Evolutionary conservation across 176 grass and related monocot species (phyloP).

Genomic region (Oropetium thomaeum): DNA sequence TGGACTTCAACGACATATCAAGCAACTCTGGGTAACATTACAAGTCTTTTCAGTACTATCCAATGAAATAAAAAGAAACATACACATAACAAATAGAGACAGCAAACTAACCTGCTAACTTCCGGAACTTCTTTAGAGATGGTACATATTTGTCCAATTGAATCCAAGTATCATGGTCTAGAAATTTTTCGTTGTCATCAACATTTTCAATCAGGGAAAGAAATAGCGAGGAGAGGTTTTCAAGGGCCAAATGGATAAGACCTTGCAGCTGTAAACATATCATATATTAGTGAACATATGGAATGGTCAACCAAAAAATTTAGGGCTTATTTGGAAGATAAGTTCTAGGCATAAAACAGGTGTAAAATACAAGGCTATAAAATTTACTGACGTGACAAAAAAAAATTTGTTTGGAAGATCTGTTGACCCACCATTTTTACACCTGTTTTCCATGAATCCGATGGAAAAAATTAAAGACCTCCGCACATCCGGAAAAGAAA

Average conservation of each 20-base stretch:
- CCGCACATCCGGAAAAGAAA: too few relatives aligned
- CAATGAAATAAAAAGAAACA: not conserved
- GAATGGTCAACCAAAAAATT: conserved; percentile 20
- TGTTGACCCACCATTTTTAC: too few relatives aligned
- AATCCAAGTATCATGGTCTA: conserved; percentile 51
- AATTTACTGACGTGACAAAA: too few relatives aligned
- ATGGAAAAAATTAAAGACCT: too few relatives aligned
- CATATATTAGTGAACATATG: conserved; percentile 33
- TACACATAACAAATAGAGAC: not conserved
- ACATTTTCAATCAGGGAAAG: conserved; percentile 55
- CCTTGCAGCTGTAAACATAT: conserved; percentile 74
- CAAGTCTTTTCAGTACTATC: conserved; percentile 23
- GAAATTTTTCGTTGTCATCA: conserved; percentile 37
- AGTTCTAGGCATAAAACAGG: too few relatives aligned
- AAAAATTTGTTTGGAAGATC: too few relatives aligned
- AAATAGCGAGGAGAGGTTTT: conserved; percentile 80
- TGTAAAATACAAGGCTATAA: too few relatives aligned
- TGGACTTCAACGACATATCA: conserved; percentile 96
- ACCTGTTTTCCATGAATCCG: too few relatives aligned
- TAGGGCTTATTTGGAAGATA: too few relatives aligned
- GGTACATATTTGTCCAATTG: conserved; percentile 60
- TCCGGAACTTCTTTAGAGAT: conserved; percentile 76
- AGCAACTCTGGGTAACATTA: conserved; percentile 64
- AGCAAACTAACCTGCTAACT: conserved; percentile 63
- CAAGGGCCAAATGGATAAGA: conserved; percentile 80